Evolutionary conservation across 768 basidiomycete genomes (phyloP), one percentile per base, ranked within the genome.

Genomic region (Lactarius psammicola): DNA sequence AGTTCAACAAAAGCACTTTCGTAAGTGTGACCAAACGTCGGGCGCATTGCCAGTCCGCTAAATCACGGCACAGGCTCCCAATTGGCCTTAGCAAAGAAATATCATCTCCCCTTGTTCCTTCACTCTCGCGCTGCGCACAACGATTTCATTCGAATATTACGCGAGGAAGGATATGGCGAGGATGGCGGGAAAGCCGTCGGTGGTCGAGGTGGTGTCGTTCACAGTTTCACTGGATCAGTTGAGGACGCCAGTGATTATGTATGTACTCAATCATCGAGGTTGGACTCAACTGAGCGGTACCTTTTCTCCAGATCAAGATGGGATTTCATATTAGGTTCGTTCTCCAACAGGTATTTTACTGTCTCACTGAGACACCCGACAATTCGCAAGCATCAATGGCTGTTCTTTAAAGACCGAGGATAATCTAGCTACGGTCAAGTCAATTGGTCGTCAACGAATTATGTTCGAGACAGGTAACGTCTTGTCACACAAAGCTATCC

Each of bases 101-200:
- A 88, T 70, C 80, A 84, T 69, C 80, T 94, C 10, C 92, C 92
- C 0, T 74, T 94, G 26, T 94, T 94, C 75, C 80, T 94, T 4
- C 92, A 94, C 74, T 92, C 87, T 1, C 83, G 92, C 23, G 84
- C 87, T n/a, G 87, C 89, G 1, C 90, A 92, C 70, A 53, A 68
- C 2, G 92, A 93, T 69, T 80, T 94, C 64, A 84, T 90, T 31
- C 72, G 71, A 23, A 87, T 88, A 23, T 79, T 94, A 28, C 79
- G 77, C 28, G 85, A 87, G 63, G 85, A 87, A 68, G 87, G 89
- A 1, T 89, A 89, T 71, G 80, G 81, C 18, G 75, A 80, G 44
- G 75, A 84, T 69, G 83, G 87, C 33, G 87, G 88, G 3, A 75
- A 73, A 65, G 75, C 73, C 33, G 77, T 84, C 63, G 90, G 87